Evolutionary conservation across 768 basidiomycete genomes (phyloP).

Genomic region (Amanita pseudoporphyria): DNA sequence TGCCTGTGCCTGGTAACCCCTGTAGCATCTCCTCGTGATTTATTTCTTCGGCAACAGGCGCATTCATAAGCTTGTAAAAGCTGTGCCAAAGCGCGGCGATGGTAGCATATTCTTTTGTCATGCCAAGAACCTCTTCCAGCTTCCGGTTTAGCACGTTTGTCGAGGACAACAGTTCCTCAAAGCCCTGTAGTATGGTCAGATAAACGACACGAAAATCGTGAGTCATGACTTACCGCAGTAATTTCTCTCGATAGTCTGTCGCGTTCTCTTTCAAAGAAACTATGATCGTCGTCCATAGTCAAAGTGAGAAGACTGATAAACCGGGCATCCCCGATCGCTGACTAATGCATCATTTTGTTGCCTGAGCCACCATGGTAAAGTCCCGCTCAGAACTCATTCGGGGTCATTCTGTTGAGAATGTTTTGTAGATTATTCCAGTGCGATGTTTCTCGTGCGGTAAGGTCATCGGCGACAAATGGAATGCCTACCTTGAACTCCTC

Average conservation of each 20-base stretch:
- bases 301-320: neutral
- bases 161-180: slow-evolving; percentile 79
- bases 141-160: slow-evolving; percentile 85
- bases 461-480: slow-evolving; percentile 97
- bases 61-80: slow-evolving; percentile 71
- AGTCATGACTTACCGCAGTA: slow-evolving; percentile 39
- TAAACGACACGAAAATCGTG: neutral
- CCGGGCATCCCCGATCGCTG: too few relatives aligned
- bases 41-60: slow-evolving; percentile 26
- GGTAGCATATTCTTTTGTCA: slow-evolving; percentile 88
- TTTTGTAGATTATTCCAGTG: slow-evolving; percentile 82
- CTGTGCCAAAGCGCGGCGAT: slow-evolving; percentile 80
- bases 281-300: slow-evolving; percentile 32
- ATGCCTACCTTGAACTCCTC: slow-evolving; percentile 64
- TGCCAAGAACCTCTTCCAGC: slow-evolving; percentile 85
- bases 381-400: too few relatives aligned
- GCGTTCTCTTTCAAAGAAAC: slow-evolving; percentile 76
- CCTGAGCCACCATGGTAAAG: too few relatives aligned
- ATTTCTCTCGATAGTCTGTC: slow-evolving; percentile 69
- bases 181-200: slow-evolving; percentile 43
- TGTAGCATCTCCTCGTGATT: slow-evolving; percentile 25
- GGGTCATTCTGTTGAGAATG: neutral
- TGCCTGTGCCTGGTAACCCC: slow-evolving; percentile 65
- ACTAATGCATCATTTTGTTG: too few relatives aligned
- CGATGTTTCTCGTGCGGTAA: slow-evolving; percentile 96